Evolutionary conservation across 2,329 filamentous ascomycete genomes (phyloP).

Genomic region (Talaromyces sp.): DNA sequence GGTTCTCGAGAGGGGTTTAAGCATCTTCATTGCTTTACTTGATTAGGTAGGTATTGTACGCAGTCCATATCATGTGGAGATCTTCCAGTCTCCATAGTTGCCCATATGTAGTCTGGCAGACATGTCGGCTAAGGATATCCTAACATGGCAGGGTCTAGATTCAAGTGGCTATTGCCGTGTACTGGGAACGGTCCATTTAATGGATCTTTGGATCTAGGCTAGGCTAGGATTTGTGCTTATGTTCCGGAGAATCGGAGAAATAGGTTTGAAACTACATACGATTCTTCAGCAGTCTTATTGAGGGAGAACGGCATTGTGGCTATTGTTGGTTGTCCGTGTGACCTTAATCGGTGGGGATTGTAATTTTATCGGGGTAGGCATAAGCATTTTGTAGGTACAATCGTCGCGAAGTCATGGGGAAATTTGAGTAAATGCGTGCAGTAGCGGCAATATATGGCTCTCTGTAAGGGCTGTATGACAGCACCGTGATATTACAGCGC

Average conservation of each 20-base stretch:
- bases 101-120: too few relatives aligned
- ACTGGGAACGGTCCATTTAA: neutral
- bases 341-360: neutral
- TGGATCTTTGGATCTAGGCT: neutral
- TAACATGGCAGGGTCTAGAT: neutral
- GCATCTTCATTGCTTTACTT: neutral
- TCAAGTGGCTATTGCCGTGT: neutral
- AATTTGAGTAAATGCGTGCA: too few relatives aligned
- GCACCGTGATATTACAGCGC: too few relatives aligned
- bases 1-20: neutral
- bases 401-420: neutral
- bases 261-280: neutral
- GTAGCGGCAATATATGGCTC: too few relatives aligned
- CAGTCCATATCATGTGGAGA: neutral
- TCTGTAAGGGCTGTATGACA: too few relatives aligned
- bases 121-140: neutral
- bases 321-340: neutral
- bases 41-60: neutral
- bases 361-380: neutral
- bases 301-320: neutral
- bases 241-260: conserved; percentile 16
- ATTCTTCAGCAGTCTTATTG: neutral
- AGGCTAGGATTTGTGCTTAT: neutral
- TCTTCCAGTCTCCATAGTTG: neutral
- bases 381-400: neutral